A percentile compares a stretch with the other conserved stretches of the same genome.
These are phyloP conservation scores for Saccharomycopsis olivae DNA, from an alignment of 805 yeast genomes.

Conservation along the genomic window DNA sequence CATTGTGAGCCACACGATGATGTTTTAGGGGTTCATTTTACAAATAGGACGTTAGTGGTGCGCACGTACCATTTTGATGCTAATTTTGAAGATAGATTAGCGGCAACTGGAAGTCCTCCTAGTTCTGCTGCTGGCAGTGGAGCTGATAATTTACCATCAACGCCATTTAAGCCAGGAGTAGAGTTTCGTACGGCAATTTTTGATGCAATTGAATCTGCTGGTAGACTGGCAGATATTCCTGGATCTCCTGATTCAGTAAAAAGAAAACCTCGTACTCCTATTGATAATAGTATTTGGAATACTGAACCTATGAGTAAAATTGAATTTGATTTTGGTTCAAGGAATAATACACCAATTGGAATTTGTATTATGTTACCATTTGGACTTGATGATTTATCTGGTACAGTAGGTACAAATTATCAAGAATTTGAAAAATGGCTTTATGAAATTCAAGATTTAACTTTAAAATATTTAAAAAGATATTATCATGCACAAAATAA, in stretches of 20 bases:
- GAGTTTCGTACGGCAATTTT: neutral
- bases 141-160: neutral
- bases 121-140: neutral
- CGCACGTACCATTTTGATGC: constrained; percentile 18
- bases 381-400: constrained; percentile 2
- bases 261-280: neutral
- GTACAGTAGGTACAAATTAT: constrained; percentile 16
- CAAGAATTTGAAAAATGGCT: constrained; percentile 18
- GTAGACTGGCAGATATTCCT: too few relatives aligned
- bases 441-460: constrained; percentile 17
- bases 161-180: neutral
- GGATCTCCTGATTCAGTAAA: neutral
- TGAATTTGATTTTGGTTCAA: constrained; percentile 16
- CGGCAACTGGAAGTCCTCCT: neutral
- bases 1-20: constrained; percentile 16
- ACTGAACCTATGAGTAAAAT: constrained; percentile 16
- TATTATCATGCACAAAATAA: constrained; percentile 9
- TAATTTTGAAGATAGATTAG: constrained; percentile 9
- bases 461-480: constrained; percentile 15
- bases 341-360: constrained; percentile 17
- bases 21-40: constrained; percentile 1
- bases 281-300: constrained; percentile 5
- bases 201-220: constrained; percentile 1
- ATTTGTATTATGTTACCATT: constrained; percentile 17
- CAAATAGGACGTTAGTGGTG: constrained; percentile 12